These are phyloP conservation scores for Claviceps paspali DNA, from an alignment of 2,329 filamentous ascomycete species.

Conservation along the genomic window DNA sequence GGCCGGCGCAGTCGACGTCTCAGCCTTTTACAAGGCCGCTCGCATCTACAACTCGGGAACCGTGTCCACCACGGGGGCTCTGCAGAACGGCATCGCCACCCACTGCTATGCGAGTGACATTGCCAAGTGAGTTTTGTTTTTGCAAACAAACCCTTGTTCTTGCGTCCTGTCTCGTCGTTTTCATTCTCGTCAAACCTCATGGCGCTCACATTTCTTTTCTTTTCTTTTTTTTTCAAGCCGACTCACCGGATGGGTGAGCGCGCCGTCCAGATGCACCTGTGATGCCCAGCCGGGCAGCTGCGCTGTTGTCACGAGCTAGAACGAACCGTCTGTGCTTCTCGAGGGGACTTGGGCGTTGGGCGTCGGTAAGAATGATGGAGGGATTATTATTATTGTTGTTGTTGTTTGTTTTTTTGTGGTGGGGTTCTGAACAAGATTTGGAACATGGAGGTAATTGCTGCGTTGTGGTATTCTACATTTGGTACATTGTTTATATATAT, in stretches of 20 bases:
- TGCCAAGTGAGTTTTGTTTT: constrained; percentile 13
- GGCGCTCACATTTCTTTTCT: not conserved
- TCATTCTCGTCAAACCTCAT: too few relatives aligned
- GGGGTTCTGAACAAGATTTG: too few relatives aligned
- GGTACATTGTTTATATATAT: too few relatives aligned
- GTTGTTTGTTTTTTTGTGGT: too few relatives aligned
- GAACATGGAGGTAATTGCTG: too few relatives aligned
- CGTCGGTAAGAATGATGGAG: too few relatives aligned
- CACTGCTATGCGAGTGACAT: constrained; percentile 36
- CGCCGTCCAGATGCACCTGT: constrained; percentile 8
- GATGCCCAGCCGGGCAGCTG: constrained; percentile 9
- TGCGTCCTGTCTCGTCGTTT: too few relatives aligned
- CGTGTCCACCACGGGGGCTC: constrained; percentile 19
- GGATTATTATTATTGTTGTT: too few relatives aligned
- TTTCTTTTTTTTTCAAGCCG: constrained; percentile 5
- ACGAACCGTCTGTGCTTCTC: too few relatives aligned
- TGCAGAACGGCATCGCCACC: constrained; percentile 25
- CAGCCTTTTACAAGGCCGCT: constrained; percentile 27
- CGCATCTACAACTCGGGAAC: constrained; percentile 34
- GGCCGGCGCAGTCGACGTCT: constrained; percentile 10
- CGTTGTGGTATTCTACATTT: too few relatives aligned
- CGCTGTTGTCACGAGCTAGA: constrained; percentile 1
- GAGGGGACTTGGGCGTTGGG: too few relatives aligned
- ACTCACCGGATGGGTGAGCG: constrained; percentile 10
- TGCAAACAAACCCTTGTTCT: too few relatives aligned